Base-by-base conservation (phyloP, 441 rosid genomes). In the Manihot esculenta region DNA sequence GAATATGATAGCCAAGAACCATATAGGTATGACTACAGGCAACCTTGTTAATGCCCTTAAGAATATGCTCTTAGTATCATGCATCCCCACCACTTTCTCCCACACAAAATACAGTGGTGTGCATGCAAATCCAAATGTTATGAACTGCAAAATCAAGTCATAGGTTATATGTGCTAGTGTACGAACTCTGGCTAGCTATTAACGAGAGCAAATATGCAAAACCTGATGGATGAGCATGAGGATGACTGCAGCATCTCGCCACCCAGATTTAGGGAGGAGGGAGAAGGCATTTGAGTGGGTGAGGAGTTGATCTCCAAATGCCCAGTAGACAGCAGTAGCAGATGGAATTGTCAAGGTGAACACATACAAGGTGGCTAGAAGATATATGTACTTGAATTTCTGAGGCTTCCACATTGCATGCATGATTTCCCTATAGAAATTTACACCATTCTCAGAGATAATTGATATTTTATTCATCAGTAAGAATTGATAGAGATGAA, bases 341-440 rank as follows among this genome's bases (percentile, higher is more conserved):
- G 99, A 94, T 20, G 99, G 99, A 64, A 94, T 64, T 20, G 99
- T 94, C 14, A 94, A 74, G 13, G 99, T 94, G 84, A 90, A 92
- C 24, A 94, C 99, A 68, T 94, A 94, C 2, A 92, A 71, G 35
- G 99, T 92, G 1, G 99, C 99, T 67, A 90, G 44, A 56, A 94
- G 84, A 81, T 94, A 94, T 59, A 94, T 94, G 88, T 83, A 92
- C 86, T 94, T 94, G 76, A 94, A 94, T 79, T 89, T 92, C 38
- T 88, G 90, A 0, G 99, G 97, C 77, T 93, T 93, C 98, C 97
- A 89, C 97, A 93, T 93, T 0, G 98, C 97, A 67, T 89, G 97
- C 97, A 94, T 94, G 21, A 94, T 90, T 72, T 92, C 97, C 78
- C 99, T 92, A 80, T 48, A 15, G 60, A 24, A 23, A 60, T 30